phyloP scores from a whole-genome alignment of 2,329 filamentous ascomycete genomes.

The Gremmenia infestans region DNA sequence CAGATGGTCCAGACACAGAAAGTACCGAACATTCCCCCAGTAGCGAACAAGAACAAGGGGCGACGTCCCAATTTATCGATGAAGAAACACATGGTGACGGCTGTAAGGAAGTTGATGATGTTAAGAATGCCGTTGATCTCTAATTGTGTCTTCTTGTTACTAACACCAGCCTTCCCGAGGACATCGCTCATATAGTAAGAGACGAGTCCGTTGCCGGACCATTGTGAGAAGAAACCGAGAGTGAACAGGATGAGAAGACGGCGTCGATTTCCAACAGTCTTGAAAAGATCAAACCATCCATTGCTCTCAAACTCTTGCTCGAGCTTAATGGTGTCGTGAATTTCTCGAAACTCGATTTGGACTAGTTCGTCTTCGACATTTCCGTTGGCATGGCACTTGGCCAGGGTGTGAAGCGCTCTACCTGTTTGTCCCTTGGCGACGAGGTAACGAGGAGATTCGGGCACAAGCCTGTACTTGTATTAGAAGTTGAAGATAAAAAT shows the following conservation, averaged over 20 bases:
- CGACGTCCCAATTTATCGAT: constrained; percentile 30
- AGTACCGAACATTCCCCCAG: constrained; percentile 20
- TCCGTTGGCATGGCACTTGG: constrained; percentile 41
- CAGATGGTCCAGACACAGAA: constrained; percentile 23
- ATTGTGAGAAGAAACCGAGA: constrained; percentile 52
- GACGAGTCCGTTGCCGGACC: constrained; percentile 49
- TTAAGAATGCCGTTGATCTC: constrained; percentile 27
- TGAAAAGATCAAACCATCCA: constrained; percentile 42
- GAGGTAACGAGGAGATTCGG: constrained; percentile 37
- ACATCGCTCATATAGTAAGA: constrained; percentile 37
- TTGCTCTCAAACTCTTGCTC: constrained; percentile 43
- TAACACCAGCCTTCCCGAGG: constrained; percentile 34
- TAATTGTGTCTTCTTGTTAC: constrained; percentile 20
- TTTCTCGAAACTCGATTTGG: constrained; percentile 39
- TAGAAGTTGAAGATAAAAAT: background rate
- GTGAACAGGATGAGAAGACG: constrained; percentile 49
- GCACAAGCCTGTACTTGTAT: constrained; percentile 26
- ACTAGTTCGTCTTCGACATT: constrained; percentile 36
- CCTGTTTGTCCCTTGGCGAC: constrained; percentile 42
- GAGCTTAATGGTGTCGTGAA: constrained; percentile 38
- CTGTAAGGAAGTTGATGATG: constrained; percentile 24
- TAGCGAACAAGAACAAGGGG: constrained; percentile 22
- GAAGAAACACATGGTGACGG: constrained; percentile 26
- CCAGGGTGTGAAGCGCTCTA: constrained; percentile 45
- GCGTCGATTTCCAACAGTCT: constrained; percentile 49